Conservation (phyloP, 2,329 filamentous ascomycete genomes). For the Aspergillus quadricinctus region DNA sequence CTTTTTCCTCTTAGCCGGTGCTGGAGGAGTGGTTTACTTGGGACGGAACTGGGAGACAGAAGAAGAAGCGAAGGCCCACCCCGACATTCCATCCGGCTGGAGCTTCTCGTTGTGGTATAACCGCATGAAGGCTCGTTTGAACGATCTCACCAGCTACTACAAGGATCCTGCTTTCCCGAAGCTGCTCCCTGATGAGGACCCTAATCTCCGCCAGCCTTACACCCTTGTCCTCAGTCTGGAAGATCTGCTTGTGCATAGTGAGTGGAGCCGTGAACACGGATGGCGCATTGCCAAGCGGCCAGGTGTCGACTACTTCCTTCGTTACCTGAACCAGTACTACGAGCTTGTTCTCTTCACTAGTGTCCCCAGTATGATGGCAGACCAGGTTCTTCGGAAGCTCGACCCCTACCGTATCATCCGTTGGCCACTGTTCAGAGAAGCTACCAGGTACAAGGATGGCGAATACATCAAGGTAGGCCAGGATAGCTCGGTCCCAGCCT, state of each 20-base stretch:
- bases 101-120: constrained; percentile 70
- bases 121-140: constrained; percentile 69
- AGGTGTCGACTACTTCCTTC: constrained; percentile 93
- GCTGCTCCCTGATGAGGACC: constrained; percentile 70
- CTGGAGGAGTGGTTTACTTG: constrained; percentile 65
- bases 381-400: constrained; percentile 85
- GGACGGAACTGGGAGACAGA: constrained; percentile 80
- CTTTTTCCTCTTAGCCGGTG: constrained; percentile 52
- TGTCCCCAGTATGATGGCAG: constrained; percentile 76
- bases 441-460: constrained; percentile 94
- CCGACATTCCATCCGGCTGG: constrained; percentile 77
- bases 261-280: constrained; percentile 90
- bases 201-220: constrained; percentile 77
- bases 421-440: constrained; percentile 92
- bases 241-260: constrained; percentile 88
- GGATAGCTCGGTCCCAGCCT: background rate
- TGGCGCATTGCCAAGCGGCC: constrained; percentile 95
- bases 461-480: constrained; percentile 83
- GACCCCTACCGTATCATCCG: constrained; percentile 94
- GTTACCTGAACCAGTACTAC: constrained; percentile 96
- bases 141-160: constrained; percentile 81
- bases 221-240: constrained; percentile 90
- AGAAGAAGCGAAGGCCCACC: constrained; percentile 65
- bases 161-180: constrained; percentile 94
- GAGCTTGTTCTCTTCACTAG: constrained; percentile 95